Evolutionary conservation across 768 basidiomycete species (phyloP), one percentile per base, ranked within the genome.

Genomic region (Glaciozyma antarctica): DNA sequence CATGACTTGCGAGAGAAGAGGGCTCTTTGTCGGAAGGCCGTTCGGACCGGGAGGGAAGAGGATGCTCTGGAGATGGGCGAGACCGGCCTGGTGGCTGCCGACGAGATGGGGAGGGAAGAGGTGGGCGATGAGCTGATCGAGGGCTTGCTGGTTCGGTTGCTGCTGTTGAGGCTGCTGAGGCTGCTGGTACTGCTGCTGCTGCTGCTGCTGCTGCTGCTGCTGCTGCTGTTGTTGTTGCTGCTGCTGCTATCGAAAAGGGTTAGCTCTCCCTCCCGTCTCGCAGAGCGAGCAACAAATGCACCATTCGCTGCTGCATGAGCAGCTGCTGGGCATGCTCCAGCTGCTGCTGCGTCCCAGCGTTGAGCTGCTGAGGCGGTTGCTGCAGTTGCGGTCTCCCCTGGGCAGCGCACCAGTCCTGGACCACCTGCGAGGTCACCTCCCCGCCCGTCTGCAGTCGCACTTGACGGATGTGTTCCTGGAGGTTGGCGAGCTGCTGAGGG

Each of bases 1-100:
- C 67, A 68, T 68, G 67, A 68, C 67, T 38, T 62, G 67, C n/a
- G 58, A 52, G 3, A 68, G 41, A 30, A 68, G 56, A 2, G 67
- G 67, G 8, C 51, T 55, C 57, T 68, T 63, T 58, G 63, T 58
- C n/a, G 44, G n/a, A 2, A 32, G 57, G 1, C 47, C 47, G 30
- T 64, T 62, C 24, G 68, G 58, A 19, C 21, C 19, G n/a, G 47
- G 10, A 22, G 68, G 68, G 62, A 69, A 69, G 32, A 69, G 64
- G 55, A 69, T 61, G 45, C 43, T 61, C 12, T 63, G 58, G 22
- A 69, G 61, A 32, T 68, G 67, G 1, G 47, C 43, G n/a, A 64
- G 56, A 12, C 63, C 67, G 22, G 67, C 67, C 10, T 28, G 43
- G 30, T 24, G 28, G 52, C 54, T 24, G 41, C 24, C 44, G 19